Evolutionary conservation across 139 green algal species (phyloP).

Genomic region (Chlorella ohadii): DNA sequence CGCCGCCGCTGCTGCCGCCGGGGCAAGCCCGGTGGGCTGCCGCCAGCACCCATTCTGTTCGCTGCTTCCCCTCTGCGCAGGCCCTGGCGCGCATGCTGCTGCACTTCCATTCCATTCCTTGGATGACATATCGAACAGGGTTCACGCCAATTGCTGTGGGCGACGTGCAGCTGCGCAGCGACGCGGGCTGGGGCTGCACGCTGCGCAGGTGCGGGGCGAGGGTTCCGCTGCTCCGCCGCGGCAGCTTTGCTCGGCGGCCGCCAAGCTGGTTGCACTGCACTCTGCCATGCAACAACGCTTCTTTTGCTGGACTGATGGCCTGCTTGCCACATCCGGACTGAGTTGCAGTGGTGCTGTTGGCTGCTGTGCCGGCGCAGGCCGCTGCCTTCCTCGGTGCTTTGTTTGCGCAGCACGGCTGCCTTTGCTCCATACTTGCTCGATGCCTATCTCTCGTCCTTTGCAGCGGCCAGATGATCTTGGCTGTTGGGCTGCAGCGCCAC

Average conservation of each 20-base stretch:
- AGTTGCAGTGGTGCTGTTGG: background rate
- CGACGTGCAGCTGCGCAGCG: conserved; percentile 63
- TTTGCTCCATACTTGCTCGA: background rate
- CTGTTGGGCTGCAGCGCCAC: conserved; percentile 68
- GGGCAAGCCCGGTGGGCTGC: background rate
- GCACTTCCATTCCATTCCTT: conserved; percentile 45
- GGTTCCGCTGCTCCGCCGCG: too few species aligned
- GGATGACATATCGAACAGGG: conserved; percentile 43
- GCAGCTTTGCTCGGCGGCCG: too few species aligned
- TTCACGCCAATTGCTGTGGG: conserved; percentile 37
- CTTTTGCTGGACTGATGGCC: too few species aligned
- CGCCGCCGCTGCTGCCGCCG: too few species aligned
- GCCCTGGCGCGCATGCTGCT: conserved; percentile 32
- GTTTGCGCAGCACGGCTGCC: background rate
- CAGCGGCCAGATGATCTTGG: conserved; percentile 95
- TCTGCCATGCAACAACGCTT: too few species aligned
- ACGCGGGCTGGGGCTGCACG: conserved; percentile 96
- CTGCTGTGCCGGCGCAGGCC: background rate
- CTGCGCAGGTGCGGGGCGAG: conserved; percentile 56
- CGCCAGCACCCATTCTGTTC: too few species aligned
- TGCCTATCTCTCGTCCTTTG: background rate
- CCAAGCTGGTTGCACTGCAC: too few species aligned
- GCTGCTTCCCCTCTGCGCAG: conserved; percentile 2
- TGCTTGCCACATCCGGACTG: too few species aligned
- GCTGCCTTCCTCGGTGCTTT: background rate